A percentile compares a stretch with the other conserved stretches of the same genome.
These are phyloP conservation scores for Neonectria faginata DNA, from an alignment of 2,329 filamentous ascomycete species.

Conservation along the genomic window DNA sequence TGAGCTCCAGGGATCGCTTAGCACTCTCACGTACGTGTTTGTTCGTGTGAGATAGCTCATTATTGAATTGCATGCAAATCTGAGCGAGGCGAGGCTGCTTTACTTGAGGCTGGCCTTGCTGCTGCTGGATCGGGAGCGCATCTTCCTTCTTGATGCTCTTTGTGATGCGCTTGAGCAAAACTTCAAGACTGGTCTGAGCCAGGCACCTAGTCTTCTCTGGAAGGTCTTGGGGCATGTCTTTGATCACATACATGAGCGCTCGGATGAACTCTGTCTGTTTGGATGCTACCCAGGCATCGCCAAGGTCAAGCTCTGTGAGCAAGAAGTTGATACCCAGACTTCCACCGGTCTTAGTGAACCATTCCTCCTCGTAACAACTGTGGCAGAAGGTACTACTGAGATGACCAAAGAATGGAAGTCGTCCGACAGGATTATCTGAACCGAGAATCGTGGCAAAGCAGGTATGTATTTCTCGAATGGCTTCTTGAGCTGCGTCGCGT, in stretches of 20 bases:
- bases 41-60: constrained; percentile 95
- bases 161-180: constrained; percentile 82
- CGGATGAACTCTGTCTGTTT: constrained; percentile 90
- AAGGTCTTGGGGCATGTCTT: constrained; percentile 95
- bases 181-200: constrained; percentile 84
- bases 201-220: constrained; percentile 88
- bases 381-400: constrained; percentile 89
- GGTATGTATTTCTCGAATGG: constrained; percentile 82
- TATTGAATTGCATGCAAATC: constrained; percentile 86
- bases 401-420: constrained; percentile 85
- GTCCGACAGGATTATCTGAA: constrained; percentile 75
- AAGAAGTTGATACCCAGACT: constrained; percentile 90
- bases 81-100: constrained; percentile 74
- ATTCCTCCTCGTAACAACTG: constrained; percentile 96
- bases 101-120: constrained; percentile 57
- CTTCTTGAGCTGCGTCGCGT: constrained; percentile 83
- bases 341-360: constrained; percentile 97
- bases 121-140: constrained; percentile 52
- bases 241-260: constrained; percentile 96
- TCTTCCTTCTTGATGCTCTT: constrained; percentile 86
- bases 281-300: constrained; percentile 83
- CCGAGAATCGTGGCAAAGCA: constrained; percentile 84
- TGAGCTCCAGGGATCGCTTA: constrained; percentile 81
- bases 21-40: constrained; percentile 91
- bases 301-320: constrained; percentile 85